A percentile compares a stretch with the other conserved stretches of the same genome.
These are phyloP conservation scores for Cutaneotrichosporon spelunceum DNA, from an alignment of 1,284 basidiomycete genomes.

Conservation along the genomic window DNA sequence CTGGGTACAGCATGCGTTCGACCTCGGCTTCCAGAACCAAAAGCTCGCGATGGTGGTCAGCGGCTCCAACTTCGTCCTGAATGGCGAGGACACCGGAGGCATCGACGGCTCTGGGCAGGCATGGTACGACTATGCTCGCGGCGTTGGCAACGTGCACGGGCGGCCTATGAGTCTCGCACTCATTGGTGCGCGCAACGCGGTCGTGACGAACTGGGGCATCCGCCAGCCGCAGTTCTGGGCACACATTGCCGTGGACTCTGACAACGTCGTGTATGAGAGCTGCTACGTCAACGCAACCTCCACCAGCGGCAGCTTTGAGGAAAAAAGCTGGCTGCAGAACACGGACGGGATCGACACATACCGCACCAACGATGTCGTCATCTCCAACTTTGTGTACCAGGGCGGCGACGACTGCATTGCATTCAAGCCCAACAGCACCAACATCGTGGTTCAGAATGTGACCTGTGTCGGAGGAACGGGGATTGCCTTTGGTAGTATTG, in stretches of 20 bases:
- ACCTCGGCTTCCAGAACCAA: slow-evolving; percentile 61
- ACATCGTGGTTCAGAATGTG: slow-evolving; percentile 57
- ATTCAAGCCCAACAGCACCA: slow-evolving; percentile 63
- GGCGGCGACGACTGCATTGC: slow-evolving; percentile 65
- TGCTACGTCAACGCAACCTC: slow-evolving; percentile 65
- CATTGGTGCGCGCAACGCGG: slow-evolving; percentile 55
- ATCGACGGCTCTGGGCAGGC: slow-evolving; percentile 63
- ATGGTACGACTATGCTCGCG: slow-evolving; percentile 58
- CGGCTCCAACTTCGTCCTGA: slow-evolving; percentile 60
- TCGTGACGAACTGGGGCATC: slow-evolving; percentile 59
- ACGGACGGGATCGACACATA: slow-evolving; percentile 58
- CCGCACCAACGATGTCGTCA: slow-evolving; percentile 57
- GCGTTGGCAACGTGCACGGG: slow-evolving; percentile 40
- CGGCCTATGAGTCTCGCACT: slow-evolving; percentile 63
- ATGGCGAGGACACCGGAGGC: slow-evolving; percentile 61
- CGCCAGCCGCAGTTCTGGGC: slow-evolving; percentile 65
- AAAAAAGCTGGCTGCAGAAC: slow-evolving; percentile 58
- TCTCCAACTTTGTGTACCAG: slow-evolving; percentile 46
- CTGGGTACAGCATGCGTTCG: slow-evolving; percentile 58
- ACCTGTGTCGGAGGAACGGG: slow-evolving; percentile 64
- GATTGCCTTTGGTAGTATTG: slow-evolving; percentile 63
- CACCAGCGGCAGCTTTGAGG: slow-evolving; percentile 16
- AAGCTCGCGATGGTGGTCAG: slow-evolving; percentile 65
- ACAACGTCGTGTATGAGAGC: slow-evolving; percentile 50
- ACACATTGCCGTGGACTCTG: slow-evolving; percentile 60